Conservation (phyloP, 768 basidiomycete genomes). For the Inosperma sp. region DNA sequence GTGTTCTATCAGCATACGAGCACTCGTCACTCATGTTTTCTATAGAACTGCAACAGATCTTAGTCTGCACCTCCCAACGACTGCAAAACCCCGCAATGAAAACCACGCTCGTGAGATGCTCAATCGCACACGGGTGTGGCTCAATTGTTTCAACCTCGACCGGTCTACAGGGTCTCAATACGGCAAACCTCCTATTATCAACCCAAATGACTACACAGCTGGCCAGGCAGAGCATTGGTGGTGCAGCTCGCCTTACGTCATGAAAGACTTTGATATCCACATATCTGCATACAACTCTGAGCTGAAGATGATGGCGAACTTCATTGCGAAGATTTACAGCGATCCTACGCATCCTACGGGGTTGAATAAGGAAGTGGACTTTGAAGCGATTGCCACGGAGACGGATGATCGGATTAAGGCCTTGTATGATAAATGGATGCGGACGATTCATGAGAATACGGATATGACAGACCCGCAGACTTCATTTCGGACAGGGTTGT, state of each 20-base stretch:
- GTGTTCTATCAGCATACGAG: conserved; percentile 13
- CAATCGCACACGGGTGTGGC: conserved; percentile 86
- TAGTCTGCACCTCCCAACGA: conserved; percentile 76
- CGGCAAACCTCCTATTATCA: conserved; percentile 81
- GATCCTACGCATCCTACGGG: conserved; percentile 72
- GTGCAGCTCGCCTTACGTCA: conserved; percentile 60
- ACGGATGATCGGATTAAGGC: conserved; percentile 65
- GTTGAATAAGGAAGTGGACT: conserved; percentile 65
- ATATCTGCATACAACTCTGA: conserved; percentile 74
- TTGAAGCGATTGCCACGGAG: conserved; percentile 58
- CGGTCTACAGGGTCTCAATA: conserved; percentile 85
- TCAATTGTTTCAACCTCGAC: conserved; percentile 88
- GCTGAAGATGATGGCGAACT: conserved; percentile 57
- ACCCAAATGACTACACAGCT: conserved; percentile 71
- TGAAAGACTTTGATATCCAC: conserved; percentile 76
- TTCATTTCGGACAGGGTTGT: conserved; percentile 55
- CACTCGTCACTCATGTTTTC: conserved; percentile 9
- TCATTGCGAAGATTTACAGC: conserved; percentile 62
- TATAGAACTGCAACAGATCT: conserved; percentile 81
- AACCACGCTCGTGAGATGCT: conserved; percentile 80
- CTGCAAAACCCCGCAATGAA: conserved; percentile 72
- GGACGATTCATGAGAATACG: conserved; percentile 42
- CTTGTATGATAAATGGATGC: conserved; percentile 54
- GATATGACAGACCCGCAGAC: conserved; percentile 53
- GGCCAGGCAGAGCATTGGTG: conserved; percentile 69